Evolutionary conservation across 257 asterid species (phyloP).

Genomic region (Anisodus acutangulus): DNA sequence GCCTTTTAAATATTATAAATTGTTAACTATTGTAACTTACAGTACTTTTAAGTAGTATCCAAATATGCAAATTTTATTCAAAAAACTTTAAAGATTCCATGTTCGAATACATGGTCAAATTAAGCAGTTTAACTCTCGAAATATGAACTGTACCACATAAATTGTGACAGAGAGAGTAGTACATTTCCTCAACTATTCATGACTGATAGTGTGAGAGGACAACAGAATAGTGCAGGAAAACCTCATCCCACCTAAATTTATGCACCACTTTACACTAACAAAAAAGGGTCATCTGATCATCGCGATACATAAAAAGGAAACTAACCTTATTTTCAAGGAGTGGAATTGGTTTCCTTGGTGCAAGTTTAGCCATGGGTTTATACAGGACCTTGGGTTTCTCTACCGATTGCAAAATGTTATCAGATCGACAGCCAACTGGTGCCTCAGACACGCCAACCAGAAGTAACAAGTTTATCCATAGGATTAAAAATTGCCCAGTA

Average conservation of each 20-base stretch:
- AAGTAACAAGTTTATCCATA: constrained; percentile 27
- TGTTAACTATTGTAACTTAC: too few relatives aligned
- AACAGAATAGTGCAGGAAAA: background rate
- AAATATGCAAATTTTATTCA: too few relatives aligned
- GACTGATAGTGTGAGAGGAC: constrained; percentile 10
- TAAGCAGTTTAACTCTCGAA: too few relatives aligned
- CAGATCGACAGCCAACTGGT: constrained; percentile 42
- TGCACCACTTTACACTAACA: background rate
- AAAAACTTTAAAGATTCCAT: too few relatives aligned
- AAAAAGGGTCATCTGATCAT: background rate
- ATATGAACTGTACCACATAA: too few relatives aligned
- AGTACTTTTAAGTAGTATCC: too few relatives aligned
- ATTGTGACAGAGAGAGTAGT: background rate
- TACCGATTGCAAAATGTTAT: constrained; percentile 43
- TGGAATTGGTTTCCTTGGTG: constrained; percentile 60
- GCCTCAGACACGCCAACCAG: constrained; percentile 47
- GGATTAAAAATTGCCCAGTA: background rate
- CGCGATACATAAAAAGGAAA: background rate
- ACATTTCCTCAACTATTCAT: background rate
- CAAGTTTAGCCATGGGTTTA: constrained; percentile 79
- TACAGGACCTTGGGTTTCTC: constrained; percentile 50
- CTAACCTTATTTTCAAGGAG: constrained; percentile 74
- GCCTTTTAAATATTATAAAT: too few relatives aligned
- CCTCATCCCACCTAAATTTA: background rate
- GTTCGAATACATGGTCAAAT: too few relatives aligned